A percentile compares a stretch with the other conserved stretches of the same genome.
Conservation (phyloP, 2,329 filamentous ascomycete species). For the Lasiodiplodia sp. region DNA sequence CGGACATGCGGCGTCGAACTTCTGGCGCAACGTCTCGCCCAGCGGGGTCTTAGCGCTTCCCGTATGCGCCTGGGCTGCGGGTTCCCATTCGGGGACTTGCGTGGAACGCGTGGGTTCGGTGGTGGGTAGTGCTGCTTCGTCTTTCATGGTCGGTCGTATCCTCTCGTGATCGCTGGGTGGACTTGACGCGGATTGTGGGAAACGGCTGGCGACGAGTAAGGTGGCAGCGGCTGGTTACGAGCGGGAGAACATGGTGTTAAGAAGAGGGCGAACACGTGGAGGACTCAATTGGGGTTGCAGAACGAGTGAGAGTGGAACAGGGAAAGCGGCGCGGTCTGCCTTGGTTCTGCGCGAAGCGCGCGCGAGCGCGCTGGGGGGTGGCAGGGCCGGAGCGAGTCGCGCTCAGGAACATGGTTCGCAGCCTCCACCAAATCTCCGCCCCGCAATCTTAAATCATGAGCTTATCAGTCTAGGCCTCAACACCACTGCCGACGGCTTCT, state of each 20-base stretch:
- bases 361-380: background rate
- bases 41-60: background rate
- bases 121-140: constrained; percentile 8
- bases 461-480: constrained; percentile 20
- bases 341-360: constrained; percentile 10
- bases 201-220: background rate
- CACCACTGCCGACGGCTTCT: background rate
- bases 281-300: background rate
- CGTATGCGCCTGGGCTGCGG: background rate
- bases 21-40: constrained; percentile 13
- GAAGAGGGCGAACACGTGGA: background rate
- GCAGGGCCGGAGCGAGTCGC: background rate
- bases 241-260: background rate
- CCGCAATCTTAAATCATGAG: constrained; percentile 22
- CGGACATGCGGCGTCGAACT: constrained; percentile 7
- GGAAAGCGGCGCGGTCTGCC: constrained; percentile 17
- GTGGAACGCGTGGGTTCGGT: constrained; percentile 1
- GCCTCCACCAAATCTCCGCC: background rate
- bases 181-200: background rate
- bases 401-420: background rate
- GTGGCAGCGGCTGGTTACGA: background rate
- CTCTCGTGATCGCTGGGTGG: constrained; percentile 18
- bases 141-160: background rate
- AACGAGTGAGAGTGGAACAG: background rate
- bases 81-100: constrained; percentile 29